Conservation (phyloP, 768 basidiomycete species). For the Termitomyces heimii region DNA sequence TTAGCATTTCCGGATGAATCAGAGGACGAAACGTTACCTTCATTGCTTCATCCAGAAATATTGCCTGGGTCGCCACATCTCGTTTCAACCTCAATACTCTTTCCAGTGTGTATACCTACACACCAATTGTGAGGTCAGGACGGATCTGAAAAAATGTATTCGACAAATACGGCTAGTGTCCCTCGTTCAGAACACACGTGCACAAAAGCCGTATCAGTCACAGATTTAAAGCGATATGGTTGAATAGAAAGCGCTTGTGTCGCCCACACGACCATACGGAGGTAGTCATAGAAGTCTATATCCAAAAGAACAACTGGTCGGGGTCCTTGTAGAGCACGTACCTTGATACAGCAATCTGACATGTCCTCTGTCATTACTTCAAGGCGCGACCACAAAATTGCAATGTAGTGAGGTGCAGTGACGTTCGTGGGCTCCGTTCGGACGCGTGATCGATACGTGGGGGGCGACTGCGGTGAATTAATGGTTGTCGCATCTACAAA, state of each 20-base stretch:
- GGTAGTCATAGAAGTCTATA: conserved; percentile 1
- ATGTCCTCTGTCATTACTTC: conserved; percentile 85
- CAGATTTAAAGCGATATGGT: not conserved
- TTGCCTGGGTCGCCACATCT: conserved; percentile 66
- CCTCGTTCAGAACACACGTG: not conserved
- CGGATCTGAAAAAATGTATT: not conserved
- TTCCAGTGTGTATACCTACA: conserved; percentile 91
- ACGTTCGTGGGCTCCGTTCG: conserved; percentile 87
- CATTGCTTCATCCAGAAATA: conserved; percentile 93
- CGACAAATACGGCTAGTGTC: not conserved
- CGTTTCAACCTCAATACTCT: conserved; percentile 89
- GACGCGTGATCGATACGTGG: conserved; percentile 78
- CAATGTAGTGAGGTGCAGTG: conserved; percentile 82
- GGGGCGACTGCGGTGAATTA: conserved; percentile 28
- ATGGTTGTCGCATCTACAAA: conserved; percentile 17
- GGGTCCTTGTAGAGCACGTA: conserved; percentile 9
- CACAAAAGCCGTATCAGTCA: not conserved
- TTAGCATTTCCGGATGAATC: not conserved
- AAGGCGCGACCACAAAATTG: conserved; percentile 75
- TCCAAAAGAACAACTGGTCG: not conserved
- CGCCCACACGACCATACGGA: conserved; percentile 3
- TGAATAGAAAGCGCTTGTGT: conserved; percentile 9
- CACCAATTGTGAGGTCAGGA: not conserved
- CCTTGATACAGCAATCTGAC: conserved; percentile 89
- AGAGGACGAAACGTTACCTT: conserved; percentile 44